Evolutionary conservation across 176 grass and related monocot species (phyloP).

Genomic region (Leersia perrieri): DNA sequence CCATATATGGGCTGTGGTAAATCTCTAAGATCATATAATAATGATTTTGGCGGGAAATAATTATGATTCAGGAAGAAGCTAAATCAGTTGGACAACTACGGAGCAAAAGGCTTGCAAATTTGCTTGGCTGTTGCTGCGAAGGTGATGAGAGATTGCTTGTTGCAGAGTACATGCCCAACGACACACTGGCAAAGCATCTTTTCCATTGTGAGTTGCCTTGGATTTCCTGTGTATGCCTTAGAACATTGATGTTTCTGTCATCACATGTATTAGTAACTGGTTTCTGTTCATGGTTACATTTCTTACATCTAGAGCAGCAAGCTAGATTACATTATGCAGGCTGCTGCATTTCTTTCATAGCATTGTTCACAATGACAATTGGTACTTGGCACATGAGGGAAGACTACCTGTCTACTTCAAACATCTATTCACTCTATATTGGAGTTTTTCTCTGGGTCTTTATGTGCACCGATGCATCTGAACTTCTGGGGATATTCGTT

Average conservation of each 20-base stretch:
- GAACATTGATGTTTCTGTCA: not conserved
- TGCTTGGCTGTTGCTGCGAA: slow-evolving; percentile 95
- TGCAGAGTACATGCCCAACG: slow-evolving; percentile 96
- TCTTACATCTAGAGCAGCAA: not conserved
- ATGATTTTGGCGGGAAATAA: slow-evolving; percentile 15
- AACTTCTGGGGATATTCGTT: not conserved
- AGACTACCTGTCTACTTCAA: not conserved
- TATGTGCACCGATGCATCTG: not conserved
- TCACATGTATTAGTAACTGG: not conserved
- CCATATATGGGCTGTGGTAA: not conserved
- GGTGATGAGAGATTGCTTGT: slow-evolving; percentile 97
- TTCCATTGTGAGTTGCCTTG: slow-evolving; percentile 84
- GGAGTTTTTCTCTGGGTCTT: not conserved
- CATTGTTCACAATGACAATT: not conserved
- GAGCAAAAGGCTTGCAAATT: slow-evolving; percentile 79
- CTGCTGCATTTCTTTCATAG: not conserved
- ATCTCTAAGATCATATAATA: not conserved
- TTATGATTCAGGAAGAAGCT: slow-evolving; percentile 86
- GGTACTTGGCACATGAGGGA: not conserved
- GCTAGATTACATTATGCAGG: not conserved
- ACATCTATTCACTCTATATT: not conserved
- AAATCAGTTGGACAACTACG: slow-evolving; percentile 77
- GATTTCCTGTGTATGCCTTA: not conserved
- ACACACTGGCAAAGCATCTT: slow-evolving; percentile 93
- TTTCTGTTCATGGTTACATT: not conserved